Base-by-base conservation (phyloP, 345 rosid species). In the Camelina hispida region DNA sequence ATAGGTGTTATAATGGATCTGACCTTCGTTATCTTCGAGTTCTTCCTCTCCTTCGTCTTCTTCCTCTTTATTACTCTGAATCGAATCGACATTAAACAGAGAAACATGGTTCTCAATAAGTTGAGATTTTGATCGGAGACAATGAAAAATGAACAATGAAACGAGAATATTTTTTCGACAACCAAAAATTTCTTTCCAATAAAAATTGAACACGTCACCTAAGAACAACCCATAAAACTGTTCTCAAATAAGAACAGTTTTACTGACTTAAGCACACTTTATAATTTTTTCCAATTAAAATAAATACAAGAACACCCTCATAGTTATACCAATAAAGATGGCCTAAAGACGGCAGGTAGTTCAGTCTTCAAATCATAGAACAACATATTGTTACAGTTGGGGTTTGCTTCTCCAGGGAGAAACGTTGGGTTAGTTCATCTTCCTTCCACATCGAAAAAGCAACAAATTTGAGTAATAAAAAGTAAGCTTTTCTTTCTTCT, bases 61-160 rank as follows among this genome's bases (percentile, higher is more conserved):
- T 51, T 68, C 69, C 55, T 11, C 57, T 71, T 65, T 60, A 25
- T n/a, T n/a, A n/a, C 2, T 68, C 72, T 62, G 81, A 61, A 14
- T 42, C 18, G 83, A 77, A 38, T 82, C 78, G 67, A 84, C 74
- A 23, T 74, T 67, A 66, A 94, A 88, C 69, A 94, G 84, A 12
- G 88, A 88, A n/a, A n/a, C n/a, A n/a, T n/a, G n/a, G n/a, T n/a
- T n/a, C n/a, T n/a, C n/a, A n/a, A n/a, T n/a, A n/a, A n/a, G n/a
- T n/a, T n/a, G n/a, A n/a, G n/a, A n/a, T n/a, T n/a, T n/a, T n/a
- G n/a, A n/a, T n/a, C n/a, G n/a, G n/a, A n/a, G n/a, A n/a, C n/a
- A n/a, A n/a, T n/a, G n/a, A n/a, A n/a, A n/a, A n/a, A n/a, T n/a
- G n/a, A n/a, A n/a, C n/a, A n/a, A n/a, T n/a, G n/a, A n/a, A n/a